Percentiles rank a stretch among this genome's conserved stretches.
Conservation (phyloP, 2,329 filamentous ascomycete species). For the Pezicula carpinea region DNA sequence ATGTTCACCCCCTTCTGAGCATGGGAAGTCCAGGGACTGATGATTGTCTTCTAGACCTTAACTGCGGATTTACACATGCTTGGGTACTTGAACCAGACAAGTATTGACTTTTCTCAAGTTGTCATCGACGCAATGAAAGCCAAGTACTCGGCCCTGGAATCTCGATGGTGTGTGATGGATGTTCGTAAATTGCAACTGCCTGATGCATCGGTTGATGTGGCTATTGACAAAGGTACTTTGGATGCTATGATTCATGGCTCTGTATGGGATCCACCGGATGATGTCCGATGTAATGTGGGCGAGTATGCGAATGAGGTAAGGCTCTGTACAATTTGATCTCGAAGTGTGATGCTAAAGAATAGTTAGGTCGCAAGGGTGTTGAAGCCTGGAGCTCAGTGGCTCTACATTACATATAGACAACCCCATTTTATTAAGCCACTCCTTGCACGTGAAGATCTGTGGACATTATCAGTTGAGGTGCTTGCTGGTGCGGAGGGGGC, state of each 20-base stretch:
- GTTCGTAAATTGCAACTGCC: slow-evolving; percentile 44
- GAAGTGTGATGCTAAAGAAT: background rate
- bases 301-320: slow-evolving; percentile 45
- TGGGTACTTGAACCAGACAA: slow-evolving; percentile 49
- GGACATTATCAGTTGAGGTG: slow-evolving; percentile 39
- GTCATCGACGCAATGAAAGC: slow-evolving; percentile 48
- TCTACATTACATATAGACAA: slow-evolving; percentile 51
- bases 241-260: slow-evolving; percentile 53
- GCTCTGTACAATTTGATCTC: background rate
- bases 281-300: slow-evolving; percentile 42
- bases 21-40: too few species aligned
- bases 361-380: slow-evolving; percentile 41
- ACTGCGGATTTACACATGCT: slow-evolving; percentile 41
- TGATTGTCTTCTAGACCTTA: slow-evolving; percentile 42
- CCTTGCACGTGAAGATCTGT: slow-evolving; percentile 37
- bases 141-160: slow-evolving; percentile 32
- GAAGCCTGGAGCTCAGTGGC: slow-evolving; percentile 41
- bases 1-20: too few species aligned
- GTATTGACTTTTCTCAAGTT: slow-evolving; percentile 51
- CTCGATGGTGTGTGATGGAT: slow-evolving; percentile 43
- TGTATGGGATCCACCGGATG: slow-evolving; percentile 46
- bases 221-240: slow-evolving; percentile 53
- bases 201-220: slow-evolving; percentile 43
- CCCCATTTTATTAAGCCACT: slow-evolving; percentile 49
- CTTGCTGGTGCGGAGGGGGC: slow-evolving; percentile 34